Conservation (phyloP, 805 yeast genomes). For the Saccharomyces jurei region DNA sequence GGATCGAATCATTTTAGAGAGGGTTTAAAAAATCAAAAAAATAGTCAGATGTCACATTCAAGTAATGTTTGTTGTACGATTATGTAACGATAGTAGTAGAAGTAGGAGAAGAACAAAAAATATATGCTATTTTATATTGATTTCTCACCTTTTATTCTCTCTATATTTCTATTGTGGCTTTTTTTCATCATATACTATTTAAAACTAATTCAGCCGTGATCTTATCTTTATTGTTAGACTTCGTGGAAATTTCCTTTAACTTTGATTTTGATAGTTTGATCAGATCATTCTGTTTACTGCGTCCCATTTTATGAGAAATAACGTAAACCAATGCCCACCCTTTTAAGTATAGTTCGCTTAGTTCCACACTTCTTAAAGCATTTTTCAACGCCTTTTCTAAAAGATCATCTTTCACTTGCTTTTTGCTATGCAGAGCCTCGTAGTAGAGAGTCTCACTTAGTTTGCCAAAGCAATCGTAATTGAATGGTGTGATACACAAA, state of each 20-base stretch:
- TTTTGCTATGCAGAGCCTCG: conserved; percentile 11
- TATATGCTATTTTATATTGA: conserved; percentile 6
- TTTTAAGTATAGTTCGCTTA: conserved; percentile 57
- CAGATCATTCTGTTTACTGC: conserved; percentile 26
- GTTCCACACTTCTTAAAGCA: conserved; percentile 66
- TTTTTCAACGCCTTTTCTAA: conserved; percentile 34
- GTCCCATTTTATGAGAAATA: conserved; percentile 26
- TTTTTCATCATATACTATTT: conserved; percentile 38
- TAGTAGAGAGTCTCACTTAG: conserved; percentile 22
- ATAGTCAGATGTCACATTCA: not conserved
- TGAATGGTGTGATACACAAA: conserved; percentile 52
- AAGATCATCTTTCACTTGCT: conserved; percentile 3
- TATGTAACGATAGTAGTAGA: conserved; percentile 25
- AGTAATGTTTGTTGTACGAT: conserved; percentile 30
- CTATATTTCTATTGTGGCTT: conserved; percentile 31
- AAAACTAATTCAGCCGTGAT: conserved; percentile 32
- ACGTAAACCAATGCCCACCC: conserved; percentile 67
- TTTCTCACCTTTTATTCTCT: conserved; percentile 27
- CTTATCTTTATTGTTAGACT: conserved; percentile 29
- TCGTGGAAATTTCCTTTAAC: conserved; percentile 30
- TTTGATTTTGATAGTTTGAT: conserved; percentile 31
- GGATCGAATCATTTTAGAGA: conserved; percentile 34
- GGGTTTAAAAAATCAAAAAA: conserved; percentile 6
- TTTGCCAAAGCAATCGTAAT: conserved; percentile 26
- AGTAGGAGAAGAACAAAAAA: conserved; percentile 18